These are phyloP conservation scores for Aspergillus spinulosporus DNA, from an alignment of 2,329 filamentous ascomycete genomes.

Conservation along the genomic window DNA sequence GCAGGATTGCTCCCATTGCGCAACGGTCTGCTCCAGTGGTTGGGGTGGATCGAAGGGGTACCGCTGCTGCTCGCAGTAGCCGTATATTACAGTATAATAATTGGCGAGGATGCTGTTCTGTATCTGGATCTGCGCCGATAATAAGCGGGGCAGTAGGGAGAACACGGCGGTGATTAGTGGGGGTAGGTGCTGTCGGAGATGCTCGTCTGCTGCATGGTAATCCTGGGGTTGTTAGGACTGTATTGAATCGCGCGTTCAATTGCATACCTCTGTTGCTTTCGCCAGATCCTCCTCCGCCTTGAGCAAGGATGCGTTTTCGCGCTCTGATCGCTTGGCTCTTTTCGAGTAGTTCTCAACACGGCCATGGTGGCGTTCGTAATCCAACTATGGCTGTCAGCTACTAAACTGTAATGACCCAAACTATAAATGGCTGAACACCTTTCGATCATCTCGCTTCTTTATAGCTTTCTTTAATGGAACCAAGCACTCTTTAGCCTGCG, in stretches of 20 bases:
- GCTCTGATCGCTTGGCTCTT: conserved; percentile 68
- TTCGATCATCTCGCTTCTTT: conserved; percentile 80
- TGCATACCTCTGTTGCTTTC: conserved; percentile 61
- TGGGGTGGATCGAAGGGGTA: conserved; percentile 72
- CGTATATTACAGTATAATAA: conserved; percentile 74
- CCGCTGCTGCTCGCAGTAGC: conserved; percentile 67
- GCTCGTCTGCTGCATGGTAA: conserved; percentile 73
- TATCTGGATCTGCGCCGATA: conserved; percentile 69
- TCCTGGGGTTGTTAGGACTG: conserved; percentile 49
- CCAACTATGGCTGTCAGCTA: conserved; percentile 52
- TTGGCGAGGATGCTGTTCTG: conserved; percentile 76
- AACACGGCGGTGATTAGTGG: conserved; percentile 70
- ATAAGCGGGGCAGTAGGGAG: conserved; percentile 70
- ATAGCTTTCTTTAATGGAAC: conserved; percentile 77
- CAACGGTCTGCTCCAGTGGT: conserved; percentile 66
- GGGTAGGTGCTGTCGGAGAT: conserved; percentile 70
- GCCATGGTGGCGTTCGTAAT: conserved; percentile 76
- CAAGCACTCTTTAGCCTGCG: conserved; percentile 66
- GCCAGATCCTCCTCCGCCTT: conserved; percentile 72
- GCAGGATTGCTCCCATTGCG: conserved; percentile 64
- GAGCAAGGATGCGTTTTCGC: conserved; percentile 69
- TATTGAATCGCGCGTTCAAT: not conserved
- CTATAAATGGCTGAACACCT: conserved; percentile 43
- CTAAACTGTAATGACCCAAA: not conserved
- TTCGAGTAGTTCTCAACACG: conserved; percentile 68